Evolutionary conservation across 2,329 filamentous ascomycete genomes (phyloP), one percentile per base, ranked within the genome.

Genomic region (Gnomoniopsis smithogilvyi): DNA sequence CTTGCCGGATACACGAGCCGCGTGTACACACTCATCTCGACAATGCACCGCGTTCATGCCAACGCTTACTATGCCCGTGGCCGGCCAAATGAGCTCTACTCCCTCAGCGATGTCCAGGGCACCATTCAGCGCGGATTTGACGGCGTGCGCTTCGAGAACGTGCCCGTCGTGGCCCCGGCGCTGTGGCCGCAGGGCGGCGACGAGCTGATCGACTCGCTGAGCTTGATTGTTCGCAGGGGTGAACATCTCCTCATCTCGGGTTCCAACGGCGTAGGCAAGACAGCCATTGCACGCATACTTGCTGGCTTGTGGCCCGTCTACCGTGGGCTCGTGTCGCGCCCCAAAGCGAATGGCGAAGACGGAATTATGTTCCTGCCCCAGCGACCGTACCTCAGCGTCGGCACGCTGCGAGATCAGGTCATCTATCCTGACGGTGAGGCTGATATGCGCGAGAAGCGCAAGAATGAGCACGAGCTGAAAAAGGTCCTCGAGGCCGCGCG

Each of bases 331-430:
- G 91, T 97, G 19, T 96, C 90, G 60, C 86, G 93, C 1, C 94
- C 95, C 2, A 91, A 95, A 68, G 82, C 78, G 43, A 84, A 85
- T 46, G 92, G 92, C 43, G 82, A 88, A 63, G 94, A 98, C 64
- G 95, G 95, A 60, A 96, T 99, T 76, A 98, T 99, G 93, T 98
- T 99, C 76, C 82, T 99, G 12, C 95, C 95, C 0, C 95, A 99
- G 72, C 84, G 94, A 17, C 92, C 94, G 0, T 98, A 98, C 68
- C 84, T 98, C 36, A 94, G 88, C 71, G 90, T 94, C 22, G 95
- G 95, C 38, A 98, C 95, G 1, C 80, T 98, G 11, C 89, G 95
- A 26, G 96, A 99, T 68, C 96, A 99, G 76, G 92, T 99, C 68
- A 97, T 98, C 70, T 99, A 99, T 67, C 95, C 95, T 0, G 92